Base-by-base conservation (phyloP, 371 early-diverging fungal species). In the Mortierella sp. region DNA sequence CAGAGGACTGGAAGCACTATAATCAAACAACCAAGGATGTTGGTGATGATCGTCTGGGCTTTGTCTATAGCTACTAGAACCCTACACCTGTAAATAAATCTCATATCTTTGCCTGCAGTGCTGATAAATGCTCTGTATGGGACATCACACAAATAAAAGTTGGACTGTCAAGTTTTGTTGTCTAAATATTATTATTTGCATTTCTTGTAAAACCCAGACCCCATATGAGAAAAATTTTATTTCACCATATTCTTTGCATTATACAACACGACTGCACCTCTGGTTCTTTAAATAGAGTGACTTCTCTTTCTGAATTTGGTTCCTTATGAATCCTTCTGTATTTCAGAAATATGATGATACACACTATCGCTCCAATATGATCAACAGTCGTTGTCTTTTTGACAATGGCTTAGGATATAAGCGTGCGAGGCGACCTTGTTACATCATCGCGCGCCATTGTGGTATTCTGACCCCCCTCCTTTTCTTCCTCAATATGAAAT, bases 341-440 rank as follows among this genome's bases (percentile, higher is more conserved):
- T 64, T 68, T 68, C 68, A 74, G 75, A 68, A 73, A 53, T 54
- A 68, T 74, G 75, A 74, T 74, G 75, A 74, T 43, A 64, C 54
- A 45, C 75, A 68, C 22, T 65, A 37, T 71, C 66, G 75, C 75
- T 74, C 53, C 58, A 26, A 63, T 68, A 56, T 74, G 75, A 74
- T 64, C 60, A 74, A 74, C 75, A 64, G 75, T 74, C 75, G 75
- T 74, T 54, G 40, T n/a, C 23, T 35, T 22, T 47, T 47, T 51
- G 47, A 43, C 43, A 51, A 68, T 74, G 75, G 75, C 75, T 64
- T 74, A 68, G 45, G 75, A 74, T 68, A 53, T 56, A 53, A 74
- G 75, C 64, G 68, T 74, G 75, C 75, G 75, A 74, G 75, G 75
- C 75, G 71, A 74, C 75, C 75, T 74, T 74, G 75, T 74, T 66